Percentiles rank a stretch among this genome's conserved stretches.
Evolutionary conservation across 1,284 basidiomycete genomes (phyloP).

Genomic region (Puccinia coronata): DNA sequence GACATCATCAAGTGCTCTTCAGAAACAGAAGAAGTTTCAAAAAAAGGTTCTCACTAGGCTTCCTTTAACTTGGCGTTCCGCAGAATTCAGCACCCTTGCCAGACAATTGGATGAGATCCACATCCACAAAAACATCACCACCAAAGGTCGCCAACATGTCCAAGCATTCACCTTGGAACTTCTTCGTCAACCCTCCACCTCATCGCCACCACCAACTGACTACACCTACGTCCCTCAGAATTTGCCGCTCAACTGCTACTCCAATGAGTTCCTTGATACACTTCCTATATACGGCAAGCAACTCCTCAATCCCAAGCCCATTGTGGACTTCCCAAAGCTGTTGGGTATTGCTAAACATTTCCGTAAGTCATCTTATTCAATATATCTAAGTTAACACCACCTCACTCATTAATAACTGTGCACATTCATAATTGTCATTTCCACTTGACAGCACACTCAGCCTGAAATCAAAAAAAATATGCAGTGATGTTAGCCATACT

Average conservation of each 20-base stretch:
- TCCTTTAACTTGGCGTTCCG: neutral
- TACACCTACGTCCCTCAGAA: neutral
- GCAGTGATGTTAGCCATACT: neutral
- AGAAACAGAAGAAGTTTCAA: neutral
- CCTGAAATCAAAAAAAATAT: neutral
- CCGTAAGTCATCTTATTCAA: too few relatives aligned
- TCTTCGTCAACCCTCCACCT: neutral
- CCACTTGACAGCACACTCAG: slow-evolving; percentile 1
- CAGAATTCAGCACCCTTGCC: neutral
- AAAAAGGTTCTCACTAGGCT: neutral
- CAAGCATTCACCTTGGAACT: neutral
- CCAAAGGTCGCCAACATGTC: neutral
- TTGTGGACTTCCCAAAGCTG: neutral
- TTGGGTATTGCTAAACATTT: neutral
- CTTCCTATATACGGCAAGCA: neutral
- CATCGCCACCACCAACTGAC: neutral
- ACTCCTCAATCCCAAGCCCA: neutral
- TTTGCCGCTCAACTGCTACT: slow-evolving; percentile 1
- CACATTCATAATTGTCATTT: slow-evolving; percentile 23
- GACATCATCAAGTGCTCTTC: slow-evolving; percentile 10
- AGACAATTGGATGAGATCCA: neutral
- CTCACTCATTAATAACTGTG: slow-evolving; percentile 7
- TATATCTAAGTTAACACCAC: neutral
- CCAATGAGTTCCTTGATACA: neutral
- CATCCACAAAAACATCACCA: neutral